Conservation (phyloP, 83 land plant species). For the Isoetes engelmannii region DNA sequence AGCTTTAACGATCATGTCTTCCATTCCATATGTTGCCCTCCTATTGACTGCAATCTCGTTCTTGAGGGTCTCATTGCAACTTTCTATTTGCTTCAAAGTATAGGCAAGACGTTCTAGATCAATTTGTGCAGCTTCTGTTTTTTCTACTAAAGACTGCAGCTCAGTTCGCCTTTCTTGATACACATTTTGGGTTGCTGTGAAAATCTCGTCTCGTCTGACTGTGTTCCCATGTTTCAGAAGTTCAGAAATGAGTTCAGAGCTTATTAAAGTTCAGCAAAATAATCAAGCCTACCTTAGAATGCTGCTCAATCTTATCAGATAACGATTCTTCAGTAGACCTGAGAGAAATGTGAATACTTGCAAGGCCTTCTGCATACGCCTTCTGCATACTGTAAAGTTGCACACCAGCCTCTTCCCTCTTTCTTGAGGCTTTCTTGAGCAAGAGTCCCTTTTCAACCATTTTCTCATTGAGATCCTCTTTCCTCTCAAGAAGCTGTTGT, state of each 20-base stretch:
- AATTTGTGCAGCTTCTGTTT: conserved; percentile 7
- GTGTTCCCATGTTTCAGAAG: neutral
- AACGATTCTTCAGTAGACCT: conserved; percentile 9
- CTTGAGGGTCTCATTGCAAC: conserved; percentile 18
- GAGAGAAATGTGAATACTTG: conserved; percentile 21
- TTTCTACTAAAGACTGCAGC: conserved; percentile 15
- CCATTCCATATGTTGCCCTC: conserved; percentile 32
- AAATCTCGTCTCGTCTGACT: conserved; percentile 30
- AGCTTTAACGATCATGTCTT: conserved; percentile 22
- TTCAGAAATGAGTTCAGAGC: neutral
- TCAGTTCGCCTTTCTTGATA: conserved; percentile 10
- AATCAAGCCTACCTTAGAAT: conserved; percentile 22
- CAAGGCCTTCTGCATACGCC: too few species aligned
- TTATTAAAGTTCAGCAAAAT: neutral
- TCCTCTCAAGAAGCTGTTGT: conserved; percentile 22
- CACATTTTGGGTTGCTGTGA: neutral
- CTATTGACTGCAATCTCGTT: conserved; percentile 31
- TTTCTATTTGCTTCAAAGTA: conserved; percentile 21
- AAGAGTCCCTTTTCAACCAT: conserved; percentile 21
- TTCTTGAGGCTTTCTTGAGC: conserved; percentile 21
- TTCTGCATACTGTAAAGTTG: conserved; percentile 36
- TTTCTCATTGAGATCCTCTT: conserved; percentile 26
- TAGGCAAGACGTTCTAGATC: conserved; percentile 19
- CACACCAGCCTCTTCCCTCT: conserved; percentile 32
- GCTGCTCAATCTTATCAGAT: conserved; percentile 3